phyloP scores from a whole-genome alignment of 345 rosid genomes.

The Pistacia vera region DNA sequence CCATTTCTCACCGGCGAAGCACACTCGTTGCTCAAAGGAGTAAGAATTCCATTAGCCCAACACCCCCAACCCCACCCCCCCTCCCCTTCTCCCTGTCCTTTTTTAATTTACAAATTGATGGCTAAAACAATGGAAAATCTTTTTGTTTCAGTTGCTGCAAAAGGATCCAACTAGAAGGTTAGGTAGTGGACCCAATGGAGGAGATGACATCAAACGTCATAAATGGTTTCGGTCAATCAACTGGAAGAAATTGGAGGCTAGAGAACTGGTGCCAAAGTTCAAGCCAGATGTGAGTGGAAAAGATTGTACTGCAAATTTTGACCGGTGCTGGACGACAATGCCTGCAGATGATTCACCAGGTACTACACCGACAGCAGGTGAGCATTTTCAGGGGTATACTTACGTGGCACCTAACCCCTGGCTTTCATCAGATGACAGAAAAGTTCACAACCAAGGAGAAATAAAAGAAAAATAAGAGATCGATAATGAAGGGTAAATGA shows the following conservation, averaged over 20 bases:
- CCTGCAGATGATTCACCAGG: conserved; percentile 73
- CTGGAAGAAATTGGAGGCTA: conserved; percentile 70
- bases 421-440: conserved; percentile 49
- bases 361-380: conserved; percentile 68
- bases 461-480: not conserved
- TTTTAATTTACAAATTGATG: conserved; percentile 3
- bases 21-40: conserved; percentile 76
- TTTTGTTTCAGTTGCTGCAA: conserved; percentile 50
- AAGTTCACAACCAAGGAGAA: not conserved
- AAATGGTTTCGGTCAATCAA: conserved; percentile 71
- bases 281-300: conserved; percentile 71
- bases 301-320: conserved; percentile 71
- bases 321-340: conserved; percentile 77
- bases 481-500: not conserved
- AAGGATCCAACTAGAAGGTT: conserved; percentile 74
- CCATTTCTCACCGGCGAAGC: conserved; percentile 61
- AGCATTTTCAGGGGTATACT: conserved; percentile 66
- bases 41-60: conserved; percentile 24
- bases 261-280: conserved; percentile 63
- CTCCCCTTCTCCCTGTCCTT: too few species aligned
- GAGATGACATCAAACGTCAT: conserved; percentile 59
- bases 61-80: too few species aligned
- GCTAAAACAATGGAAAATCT: conserved; percentile 2
- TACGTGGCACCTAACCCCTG: conserved; percentile 74
- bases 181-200: conserved; percentile 66